Conservation (phyloP, 1,139 yeast genomes). For the Yamadazyma dushanensis region DNA sequence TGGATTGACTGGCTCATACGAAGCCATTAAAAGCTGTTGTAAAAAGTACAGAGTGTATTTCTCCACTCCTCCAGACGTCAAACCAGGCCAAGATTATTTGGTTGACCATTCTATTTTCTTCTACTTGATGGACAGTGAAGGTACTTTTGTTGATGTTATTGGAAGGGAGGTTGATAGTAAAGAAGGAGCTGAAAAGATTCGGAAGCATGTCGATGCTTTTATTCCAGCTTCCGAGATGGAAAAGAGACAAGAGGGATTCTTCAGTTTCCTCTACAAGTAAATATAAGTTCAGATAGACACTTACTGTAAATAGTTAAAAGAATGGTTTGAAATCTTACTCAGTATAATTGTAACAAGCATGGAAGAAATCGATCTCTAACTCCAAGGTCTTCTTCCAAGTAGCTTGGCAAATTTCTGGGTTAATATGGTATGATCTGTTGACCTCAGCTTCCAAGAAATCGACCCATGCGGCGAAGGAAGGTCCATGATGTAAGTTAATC, state of each 20-base stretch:
- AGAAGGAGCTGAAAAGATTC: slow-evolving; percentile 77
- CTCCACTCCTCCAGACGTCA: slow-evolving; percentile 90
- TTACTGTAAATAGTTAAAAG: slow-evolving; percentile 7
- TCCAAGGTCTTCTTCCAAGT: slow-evolving; percentile 35
- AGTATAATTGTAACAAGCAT: slow-evolving; percentile 32
- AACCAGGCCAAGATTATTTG: slow-evolving; percentile 93
- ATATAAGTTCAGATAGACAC: slow-evolving; percentile 1
- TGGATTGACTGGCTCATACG: slow-evolving; percentile 91
- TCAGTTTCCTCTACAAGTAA: slow-evolving; percentile 53
- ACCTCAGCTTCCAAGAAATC: slow-evolving; percentile 45
- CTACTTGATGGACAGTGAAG: slow-evolving; percentile 96
- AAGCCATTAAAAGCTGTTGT: slow-evolving; percentile 78
- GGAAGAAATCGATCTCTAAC: slow-evolving; percentile 47
- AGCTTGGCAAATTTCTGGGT: slow-evolving; percentile 24
- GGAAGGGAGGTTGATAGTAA: slow-evolving; percentile 86
- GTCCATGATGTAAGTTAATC: slow-evolving; percentile 52
- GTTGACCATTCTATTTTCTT: slow-evolving; percentile 97
- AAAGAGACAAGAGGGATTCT: slow-evolving; percentile 54
- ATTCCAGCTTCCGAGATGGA: slow-evolving; percentile 67
- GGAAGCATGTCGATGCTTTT: slow-evolving; percentile 75
- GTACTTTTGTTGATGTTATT: slow-evolving; percentile 88
- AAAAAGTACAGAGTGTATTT: slow-evolving; percentile 90
- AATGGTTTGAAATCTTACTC: not conserved
- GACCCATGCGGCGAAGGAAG: slow-evolving; percentile 47
- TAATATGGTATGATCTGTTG: slow-evolving; percentile 29